Evolutionary conservation across 2,329 filamentous ascomycete genomes (phyloP).

Genomic region (Stylonectria norvegica): DNA sequence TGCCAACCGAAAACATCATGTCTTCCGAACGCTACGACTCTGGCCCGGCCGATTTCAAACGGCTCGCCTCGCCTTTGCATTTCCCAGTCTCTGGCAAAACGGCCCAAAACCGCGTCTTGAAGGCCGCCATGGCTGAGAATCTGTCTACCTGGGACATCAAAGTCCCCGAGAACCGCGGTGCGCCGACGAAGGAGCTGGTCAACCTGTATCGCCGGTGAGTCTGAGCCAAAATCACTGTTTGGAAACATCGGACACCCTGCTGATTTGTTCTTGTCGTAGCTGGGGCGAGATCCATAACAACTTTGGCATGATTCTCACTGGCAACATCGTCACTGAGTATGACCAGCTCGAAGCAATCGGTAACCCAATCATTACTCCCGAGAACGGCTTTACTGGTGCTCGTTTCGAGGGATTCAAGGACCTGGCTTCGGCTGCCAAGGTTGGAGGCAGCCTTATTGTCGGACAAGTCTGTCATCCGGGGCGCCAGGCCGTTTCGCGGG

Average conservation of each 20-base stretch:
- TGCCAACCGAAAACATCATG: no score
- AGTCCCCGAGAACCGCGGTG: constrained; percentile 46
- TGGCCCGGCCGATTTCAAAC: constrained; percentile 12
- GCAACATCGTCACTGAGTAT: constrained; percentile 63
- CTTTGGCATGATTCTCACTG: constrained; percentile 57
- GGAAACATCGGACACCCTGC: no score
- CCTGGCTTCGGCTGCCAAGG: constrained; percentile 52
- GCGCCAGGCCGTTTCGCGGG: constrained; percentile 42
- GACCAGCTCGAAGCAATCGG: constrained; percentile 55
- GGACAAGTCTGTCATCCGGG: constrained; percentile 50
- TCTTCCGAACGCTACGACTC: no score
- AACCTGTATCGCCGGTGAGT: constrained; percentile 62
- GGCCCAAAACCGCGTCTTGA: constrained; percentile 64
- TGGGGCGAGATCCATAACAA: no score
- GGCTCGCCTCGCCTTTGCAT: constrained; percentile 43
- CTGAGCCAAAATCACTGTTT: no score
- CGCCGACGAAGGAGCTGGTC: constrained; percentile 39
- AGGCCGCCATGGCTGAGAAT: constrained; percentile 64
- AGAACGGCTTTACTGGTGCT: constrained; percentile 48
- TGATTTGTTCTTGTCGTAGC: no score
- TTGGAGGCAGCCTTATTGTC: constrained; percentile 57
- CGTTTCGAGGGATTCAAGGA: constrained; percentile 60
- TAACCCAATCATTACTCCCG: constrained; percentile 56
- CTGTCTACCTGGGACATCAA: constrained; percentile 58
- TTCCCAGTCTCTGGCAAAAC: constrained; percentile 51